These are phyloP conservation scores for Aspergillus cristatus DNA, from an alignment of 495 filamentous ascomycete genomes.

Conservation along the genomic window DNA sequence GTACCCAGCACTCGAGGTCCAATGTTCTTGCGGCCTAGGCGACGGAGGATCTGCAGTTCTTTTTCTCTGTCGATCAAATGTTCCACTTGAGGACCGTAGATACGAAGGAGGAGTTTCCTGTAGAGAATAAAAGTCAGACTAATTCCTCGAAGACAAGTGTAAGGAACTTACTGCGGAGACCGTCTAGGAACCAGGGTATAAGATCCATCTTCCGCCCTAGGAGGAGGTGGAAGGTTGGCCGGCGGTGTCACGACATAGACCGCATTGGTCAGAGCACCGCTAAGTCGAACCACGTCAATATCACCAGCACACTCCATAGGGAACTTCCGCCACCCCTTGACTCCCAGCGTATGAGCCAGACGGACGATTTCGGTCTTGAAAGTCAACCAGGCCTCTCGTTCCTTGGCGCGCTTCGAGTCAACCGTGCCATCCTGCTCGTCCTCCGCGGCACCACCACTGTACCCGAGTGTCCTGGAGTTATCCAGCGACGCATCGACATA, in stretches of 20 bases:
- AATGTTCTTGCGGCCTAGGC: conserved; percentile 84
- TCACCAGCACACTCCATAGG: conserved; percentile 59
- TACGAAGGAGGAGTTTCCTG: conserved; percentile 77
- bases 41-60: conserved; percentile 77
- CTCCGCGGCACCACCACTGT: conserved; percentile 47
- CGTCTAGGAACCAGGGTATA: conserved; percentile 31
- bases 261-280: conserved; percentile 90
- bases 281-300: conserved; percentile 76
- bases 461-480: conserved; percentile 79
- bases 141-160: not conserved
- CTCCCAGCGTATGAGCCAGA: conserved; percentile 74
- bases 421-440: conserved; percentile 27
- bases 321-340: conserved; percentile 85
- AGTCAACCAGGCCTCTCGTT: conserved; percentile 59
- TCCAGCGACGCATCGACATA: conserved; percentile 72
- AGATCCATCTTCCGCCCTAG: conserved; percentile 27
- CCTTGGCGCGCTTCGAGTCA: conserved; percentile 44
- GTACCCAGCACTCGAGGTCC: conserved; percentile 89
- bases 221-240: conserved; percentile 36
- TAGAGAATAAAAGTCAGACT: conserved; percentile 9
- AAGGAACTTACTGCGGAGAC: conserved; percentile 43
- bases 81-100: conserved; percentile 93
- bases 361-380: conserved; percentile 92
- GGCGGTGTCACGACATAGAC: conserved; percentile 92
- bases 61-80: conserved; percentile 91